A percentile compares a stretch with the other conserved stretches of the same genome.
Evolutionary conservation across 2,329 filamentous ascomycete genomes (phyloP).

Genomic region (Pseudocercospora fuligena): DNA sequence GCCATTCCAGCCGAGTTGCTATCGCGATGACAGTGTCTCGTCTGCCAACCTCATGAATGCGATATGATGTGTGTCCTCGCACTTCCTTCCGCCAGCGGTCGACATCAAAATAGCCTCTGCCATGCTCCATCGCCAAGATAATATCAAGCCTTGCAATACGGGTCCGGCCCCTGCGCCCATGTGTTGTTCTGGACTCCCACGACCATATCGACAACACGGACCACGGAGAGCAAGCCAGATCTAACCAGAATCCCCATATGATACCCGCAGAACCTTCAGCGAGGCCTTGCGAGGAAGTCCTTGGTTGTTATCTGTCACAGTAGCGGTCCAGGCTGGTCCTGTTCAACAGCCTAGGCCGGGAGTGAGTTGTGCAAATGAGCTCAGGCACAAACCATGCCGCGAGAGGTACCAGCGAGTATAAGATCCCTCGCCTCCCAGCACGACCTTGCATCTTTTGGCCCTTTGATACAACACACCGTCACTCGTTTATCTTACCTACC

Average conservation of each 20-base stretch:
- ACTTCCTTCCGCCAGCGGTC: too few relatives aligned
- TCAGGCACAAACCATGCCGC: too few relatives aligned
- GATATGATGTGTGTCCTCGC: too few relatives aligned
- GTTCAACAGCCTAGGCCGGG: too few relatives aligned
- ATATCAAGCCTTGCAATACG: slow-evolving; percentile 6
- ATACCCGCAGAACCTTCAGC: not conserved
- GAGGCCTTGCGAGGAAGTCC: not conserved
- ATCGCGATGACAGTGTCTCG: too few relatives aligned
- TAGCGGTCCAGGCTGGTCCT: too few relatives aligned
- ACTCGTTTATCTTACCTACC: not conserved
- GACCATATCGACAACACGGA: not conserved
- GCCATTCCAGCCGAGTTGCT: too few relatives aligned
- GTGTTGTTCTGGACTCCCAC: not conserved
- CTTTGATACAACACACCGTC: not conserved
- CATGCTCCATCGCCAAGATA: not conserved
- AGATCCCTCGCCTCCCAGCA: not conserved
- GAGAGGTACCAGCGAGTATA: not conserved
- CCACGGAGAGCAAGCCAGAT: not conserved
- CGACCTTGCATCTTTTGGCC: not conserved
- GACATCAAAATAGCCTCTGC: not conserved
- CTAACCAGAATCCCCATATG: not conserved
- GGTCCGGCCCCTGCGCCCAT: not conserved
- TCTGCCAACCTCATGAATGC: too few relatives aligned
- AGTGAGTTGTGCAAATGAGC: too few relatives aligned
- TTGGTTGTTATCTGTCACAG: not conserved